Base-by-base conservation (phyloP, 108 stramenopile species). In the Pseudonitzschia multistriata region DNA sequence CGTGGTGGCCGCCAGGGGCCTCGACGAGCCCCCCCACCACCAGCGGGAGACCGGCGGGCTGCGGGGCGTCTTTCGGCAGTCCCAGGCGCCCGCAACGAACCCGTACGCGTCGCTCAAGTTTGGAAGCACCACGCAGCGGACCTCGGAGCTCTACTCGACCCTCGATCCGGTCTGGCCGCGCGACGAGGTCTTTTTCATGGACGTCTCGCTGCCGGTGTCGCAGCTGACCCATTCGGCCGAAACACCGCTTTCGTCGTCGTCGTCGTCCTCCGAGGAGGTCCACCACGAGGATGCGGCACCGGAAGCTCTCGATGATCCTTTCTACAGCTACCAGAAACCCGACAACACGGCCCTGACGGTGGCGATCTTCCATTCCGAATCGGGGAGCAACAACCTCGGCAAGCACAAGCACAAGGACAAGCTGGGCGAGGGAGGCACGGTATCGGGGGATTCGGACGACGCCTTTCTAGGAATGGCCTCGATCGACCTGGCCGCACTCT, bases 161-260 rank as follows among this genome's bases (percentile, higher is more conserved):
- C 27, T 74, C 19, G 79, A 89, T 67, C 88, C 88, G 21, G 60
- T 81, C 21, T 95, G 89, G 89, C 84, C 90, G 34, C 52, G 90
- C 47, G 70, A 80, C 22, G 93, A 95, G 74, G 74, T 85, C 37
- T 77, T 83, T 71, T 92, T 81, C 73, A 86, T 95, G 76, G 93
- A 95, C 75, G 93, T 95, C 7, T 64, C 79, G 17, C 79, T 90
- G 25, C 80, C 85, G 4, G 19, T 54, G 0, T 66, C 66, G 31
- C 27, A 78, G 62, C 25, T 73, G 40, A 49, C 59, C 8, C 68
- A 70, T 28, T 21, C 67, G 3, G 7, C 30, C 34, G 66, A 31
- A 72, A 45, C 11, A 45, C 5, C n/a, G n/a, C n/a, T n/a, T n/a
- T n/a, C n/a, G n/a, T n/a, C n/a, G n/a, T n/a, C n/a, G n/a, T 24